phyloP scores from a whole-genome alignment of 768 basidiomycete species.

The Cantharellus cinnabarinus region DNA sequence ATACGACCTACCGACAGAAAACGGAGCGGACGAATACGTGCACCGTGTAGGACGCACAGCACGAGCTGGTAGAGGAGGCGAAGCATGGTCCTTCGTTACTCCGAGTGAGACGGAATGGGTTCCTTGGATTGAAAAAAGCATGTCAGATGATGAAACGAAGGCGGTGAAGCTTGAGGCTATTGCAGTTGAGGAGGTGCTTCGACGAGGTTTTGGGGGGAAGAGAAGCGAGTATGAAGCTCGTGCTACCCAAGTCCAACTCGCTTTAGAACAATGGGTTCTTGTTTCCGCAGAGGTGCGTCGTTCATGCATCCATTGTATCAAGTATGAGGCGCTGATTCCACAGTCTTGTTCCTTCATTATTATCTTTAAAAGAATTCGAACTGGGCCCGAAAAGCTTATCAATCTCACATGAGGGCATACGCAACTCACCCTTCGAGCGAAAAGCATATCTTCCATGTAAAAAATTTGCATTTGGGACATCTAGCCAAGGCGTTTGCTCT shows the following conservation, averaged over 20 bases:
- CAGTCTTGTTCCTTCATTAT: background rate
- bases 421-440: conserved; percentile 90
- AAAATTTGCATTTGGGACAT: conserved; percentile 86
- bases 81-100: conserved; percentile 83
- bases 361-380: conserved; percentile 38
- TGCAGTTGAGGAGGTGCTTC: conserved; percentile 48
- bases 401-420: conserved; percentile 88
- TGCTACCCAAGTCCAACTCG: conserved; percentile 88
- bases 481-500: conserved; percentile 80
- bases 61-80: conserved; percentile 85
- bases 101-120: conserved; percentile 84
- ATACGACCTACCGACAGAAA: conserved; percentile 94
- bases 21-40: conserved; percentile 88
- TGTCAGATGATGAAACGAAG: conserved; percentile 25
- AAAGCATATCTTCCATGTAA: conserved; percentile 92
- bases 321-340: background rate
- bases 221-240: conserved; percentile 64
- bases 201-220: conserved; percentile 70
- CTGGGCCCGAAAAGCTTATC: conserved; percentile 66
- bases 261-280: conserved; percentile 88
- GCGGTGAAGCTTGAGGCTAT: conserved; percentile 32
- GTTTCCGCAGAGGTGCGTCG: conserved; percentile 39
- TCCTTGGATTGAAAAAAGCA: conserved; percentile 67
- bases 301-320: too few species aligned
- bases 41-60: conserved; percentile 95